Percentiles rank a stretch among this genome's conserved stretches.
Conservation (phyloP, 331 rosid species). For the Saraca asoca region DNA sequence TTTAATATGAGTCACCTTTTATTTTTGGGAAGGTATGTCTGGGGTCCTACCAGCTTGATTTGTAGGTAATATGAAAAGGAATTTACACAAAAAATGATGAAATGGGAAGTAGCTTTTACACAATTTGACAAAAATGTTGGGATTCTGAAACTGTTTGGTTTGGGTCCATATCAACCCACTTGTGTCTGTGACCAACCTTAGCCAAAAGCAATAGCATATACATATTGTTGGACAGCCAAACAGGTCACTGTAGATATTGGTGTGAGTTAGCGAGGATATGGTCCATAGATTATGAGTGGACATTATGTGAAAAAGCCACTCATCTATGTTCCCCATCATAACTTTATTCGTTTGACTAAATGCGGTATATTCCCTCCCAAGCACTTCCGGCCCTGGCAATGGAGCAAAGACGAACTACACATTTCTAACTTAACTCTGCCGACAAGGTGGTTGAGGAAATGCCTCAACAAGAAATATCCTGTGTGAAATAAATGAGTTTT, state of each 20-base stretch:
- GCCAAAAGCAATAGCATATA: not conserved
- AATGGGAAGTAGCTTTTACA: constrained; percentile 19
- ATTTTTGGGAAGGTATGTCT: not conserved
- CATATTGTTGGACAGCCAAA: constrained; percentile 11
- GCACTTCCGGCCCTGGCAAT: not conserved
- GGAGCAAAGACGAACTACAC: not conserved
- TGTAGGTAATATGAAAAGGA: constrained; percentile 1
- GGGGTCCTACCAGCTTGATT: constrained; percentile 8
- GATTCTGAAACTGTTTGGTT: constrained; percentile 15
- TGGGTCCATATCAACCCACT: constrained; percentile 14
- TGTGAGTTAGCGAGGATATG: constrained; percentile 10
- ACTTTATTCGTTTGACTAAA: constrained; percentile 38
- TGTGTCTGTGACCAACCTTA: not conserved
- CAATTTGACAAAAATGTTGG: constrained; percentile 12
- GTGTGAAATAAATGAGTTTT: not conserved
- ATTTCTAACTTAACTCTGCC: constrained; percentile 32
- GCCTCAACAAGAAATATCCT: not conserved
- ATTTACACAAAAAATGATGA: not conserved
- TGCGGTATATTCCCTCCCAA: constrained; percentile 26
- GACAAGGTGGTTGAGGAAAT: constrained; percentile 27
- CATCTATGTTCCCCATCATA: constrained; percentile 31
- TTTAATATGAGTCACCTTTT: constrained; percentile 7
- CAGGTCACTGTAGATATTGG: constrained; percentile 6
- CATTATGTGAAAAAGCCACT: constrained; percentile 32
- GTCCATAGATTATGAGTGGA: constrained; percentile 40